Base-by-base conservation (phyloP, 2,329 filamentous ascomycete genomes). In the Xylariaceae sp. region DNA sequence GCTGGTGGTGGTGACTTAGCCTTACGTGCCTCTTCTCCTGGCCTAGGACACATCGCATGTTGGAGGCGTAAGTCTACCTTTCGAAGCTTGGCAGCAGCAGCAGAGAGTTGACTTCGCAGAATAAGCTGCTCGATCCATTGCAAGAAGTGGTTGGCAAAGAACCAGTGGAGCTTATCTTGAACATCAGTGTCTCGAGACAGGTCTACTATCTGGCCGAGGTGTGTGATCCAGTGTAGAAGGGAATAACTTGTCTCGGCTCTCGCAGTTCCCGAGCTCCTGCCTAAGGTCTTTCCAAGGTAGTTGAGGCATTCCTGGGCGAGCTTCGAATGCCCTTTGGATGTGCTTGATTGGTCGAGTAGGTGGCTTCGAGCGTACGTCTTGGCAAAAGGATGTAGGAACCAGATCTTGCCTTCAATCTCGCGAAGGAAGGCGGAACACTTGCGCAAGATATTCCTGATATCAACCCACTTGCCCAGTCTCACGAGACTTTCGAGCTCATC, bases 371-470 rank as follows among this genome's bases (percentile, higher is more conserved):
- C 35, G n/a, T 51, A 37, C n/a, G 18, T 17, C 49, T 51, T 35
- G 18, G 49, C 18, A 11, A 35, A 35, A n/a, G 49, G 23, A 37
- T 51, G 49, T 30, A 51, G 15, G 49, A 51, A 37, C 49, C 49
- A 51, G 49, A 51, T n/a, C 18, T 51, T 13, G n/a, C 23, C 49
- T 10, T 37, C 49, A 35, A 35, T 35, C 34, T 35, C 49, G 23
- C 49, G 10, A 34, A 51, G 49, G 35, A 51, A 51, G 49, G 49
- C 49, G 5, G 49, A 51, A 51, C 49, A 51, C 35, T 51, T 51
- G 13, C 23, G 6, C 23, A 51, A 15, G 23, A 51, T 51, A 10
- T 35, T 34, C 23, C n/a, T 35, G 7, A 51, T n/a, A 51, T 51
- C 49, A 18, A 51, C 30, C 18, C 49, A 37, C 49, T 51, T 51